phyloP scores from a whole-genome alignment of 352 stramenopile species.

The Phytophthora ohioensis region DNA sequence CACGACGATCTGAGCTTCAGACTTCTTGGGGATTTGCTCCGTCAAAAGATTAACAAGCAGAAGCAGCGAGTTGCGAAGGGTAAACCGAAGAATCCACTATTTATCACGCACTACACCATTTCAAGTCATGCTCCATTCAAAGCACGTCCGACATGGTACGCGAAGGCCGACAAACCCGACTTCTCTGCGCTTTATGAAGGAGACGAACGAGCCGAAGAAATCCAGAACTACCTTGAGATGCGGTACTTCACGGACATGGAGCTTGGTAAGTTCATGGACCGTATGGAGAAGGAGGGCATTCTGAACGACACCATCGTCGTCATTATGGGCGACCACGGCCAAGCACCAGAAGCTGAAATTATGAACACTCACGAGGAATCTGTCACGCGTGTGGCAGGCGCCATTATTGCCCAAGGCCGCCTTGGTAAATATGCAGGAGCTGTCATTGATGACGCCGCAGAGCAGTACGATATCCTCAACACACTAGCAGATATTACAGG shows the following conservation, averaged over 20 bases:
- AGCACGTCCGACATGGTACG: slow-evolving; percentile 50
- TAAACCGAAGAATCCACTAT: slow-evolving; percentile 48
- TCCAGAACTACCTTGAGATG: slow-evolving; percentile 65
- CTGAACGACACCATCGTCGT: slow-evolving; percentile 71
- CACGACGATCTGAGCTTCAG: slow-evolving; percentile 59
- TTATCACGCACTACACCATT: slow-evolving; percentile 70
- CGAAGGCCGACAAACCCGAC: slow-evolving; percentile 47
- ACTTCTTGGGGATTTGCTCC: slow-evolving; percentile 52
- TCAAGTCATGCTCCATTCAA: slow-evolving; percentile 52
- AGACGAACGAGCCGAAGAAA: slow-evolving; percentile 35
- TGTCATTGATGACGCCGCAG: slow-evolving; percentile 49
- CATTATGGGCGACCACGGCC: slow-evolving; percentile 63
- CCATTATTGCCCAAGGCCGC: slow-evolving; percentile 57
- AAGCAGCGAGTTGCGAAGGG: slow-evolving; percentile 19
- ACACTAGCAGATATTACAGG: slow-evolving; percentile 70
- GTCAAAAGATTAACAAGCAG: slow-evolving; percentile 50
- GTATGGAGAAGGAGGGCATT: slow-evolving; percentile 52
- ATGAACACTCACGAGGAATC: slow-evolving; percentile 56
- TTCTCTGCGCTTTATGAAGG: slow-evolving; percentile 59
- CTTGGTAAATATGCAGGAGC: slow-evolving; percentile 46
- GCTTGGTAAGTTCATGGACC: slow-evolving; percentile 60
- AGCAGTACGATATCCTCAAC: slow-evolving; percentile 69
- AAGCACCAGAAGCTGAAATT: slow-evolving; percentile 51
- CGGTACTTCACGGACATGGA: slow-evolving; percentile 64
- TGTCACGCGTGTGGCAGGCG: slow-evolving; percentile 47